Evolutionary conservation across 2,329 filamentous ascomycete species (phyloP).

Genomic region (Fonsecaea monophora): DNA sequence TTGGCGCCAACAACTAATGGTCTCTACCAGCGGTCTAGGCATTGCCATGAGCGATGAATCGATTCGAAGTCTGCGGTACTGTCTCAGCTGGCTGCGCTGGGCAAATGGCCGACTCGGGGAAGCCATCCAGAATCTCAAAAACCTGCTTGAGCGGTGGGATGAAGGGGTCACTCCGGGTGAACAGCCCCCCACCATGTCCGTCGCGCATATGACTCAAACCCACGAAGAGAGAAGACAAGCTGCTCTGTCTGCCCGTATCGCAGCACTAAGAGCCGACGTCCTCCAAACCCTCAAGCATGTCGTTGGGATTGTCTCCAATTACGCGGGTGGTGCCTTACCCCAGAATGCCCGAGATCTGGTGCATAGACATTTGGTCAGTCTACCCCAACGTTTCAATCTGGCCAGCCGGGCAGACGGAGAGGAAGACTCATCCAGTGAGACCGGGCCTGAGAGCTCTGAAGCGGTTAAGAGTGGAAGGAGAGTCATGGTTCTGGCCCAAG

Average conservation of each 20-base stretch:
- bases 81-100: constrained; percentile 78
- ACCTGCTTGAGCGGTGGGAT: constrained; percentile 82
- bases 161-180: constrained; percentile 48
- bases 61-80: constrained; percentile 81
- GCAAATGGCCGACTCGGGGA: constrained; percentile 81
- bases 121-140: constrained; percentile 75
- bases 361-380: constrained; percentile 78
- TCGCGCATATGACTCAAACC: constrained; percentile 37
- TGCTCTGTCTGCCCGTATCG: constrained; percentile 67
- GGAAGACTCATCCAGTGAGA: constrained; percentile 53
- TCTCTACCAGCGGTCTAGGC: constrained; percentile 88
- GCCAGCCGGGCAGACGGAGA: constrained; percentile 63
- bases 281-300: constrained; percentile 81
- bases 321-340: constrained; percentile 87
- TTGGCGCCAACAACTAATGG: constrained; percentile 85
- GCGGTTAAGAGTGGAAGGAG: constrained; percentile 69
- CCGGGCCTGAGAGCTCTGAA: constrained; percentile 47
- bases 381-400: constrained; percentile 81
- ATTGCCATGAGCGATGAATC: constrained; percentile 92
- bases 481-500: constrained; percentile 83
- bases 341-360: constrained; percentile 87
- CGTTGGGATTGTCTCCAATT: constrained; percentile 83
- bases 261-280: constrained; percentile 71
- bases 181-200: constrained; percentile 41
- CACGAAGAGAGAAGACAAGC: constrained; percentile 54